Evolutionary conservation across 208 protist species (phyloP), one percentile per base, ranked within the genome.

Genomic region (Endotrypanum monterogeii): DNA sequence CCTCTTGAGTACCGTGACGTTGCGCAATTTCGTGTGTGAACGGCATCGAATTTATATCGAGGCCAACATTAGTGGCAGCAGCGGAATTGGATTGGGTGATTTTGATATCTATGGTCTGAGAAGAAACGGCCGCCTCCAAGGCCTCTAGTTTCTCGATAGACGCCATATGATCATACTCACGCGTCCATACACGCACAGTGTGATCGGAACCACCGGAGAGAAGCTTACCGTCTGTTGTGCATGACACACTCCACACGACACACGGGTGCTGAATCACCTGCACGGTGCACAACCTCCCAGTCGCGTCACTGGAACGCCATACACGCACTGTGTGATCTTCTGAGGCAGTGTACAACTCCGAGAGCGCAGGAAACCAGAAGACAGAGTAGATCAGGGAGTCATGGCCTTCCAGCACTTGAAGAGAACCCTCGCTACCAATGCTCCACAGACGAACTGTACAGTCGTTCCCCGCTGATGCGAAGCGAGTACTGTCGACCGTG

Each of bases 311-410:
- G 39, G 66, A 61, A 18, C 73, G 68, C 88, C 91, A 98, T 7
- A 98, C 83, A n/a, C 85, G 83, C 37, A 97, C 80, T 3, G 91
- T 94, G 71, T 84, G 71, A 71, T 98, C 96, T 60, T 98, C 95
- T 35, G 94, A 95, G 44, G 78, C 78, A 9, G 94, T 91, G 32
- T 94, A 84, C 55, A 98, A 84, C 73, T 93, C 74, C n/a, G 61
- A 62, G 20, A 80, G 83, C 7, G 39, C 41, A 11, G 74, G 63
- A 70, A 83, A 83, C 74, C 83, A 95, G 54, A 66, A 73, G 14
- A 96, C 71, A 1, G 81, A 78, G 82, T 94, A 97, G 12, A 97
- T 75, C 9, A 94, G 83, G 32, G 86, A 93, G 37, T 84, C 73
- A 69, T 97, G 91, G 12, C 82, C 89, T 0, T 67, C 51, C 18